Percentiles rank a stretch among this genome's conserved stretches.
These are phyloP conservation scores for Lentinula aciculospora DNA, from an alignment of 768 basidiomycete genomes.

Conservation along the genomic window DNA sequence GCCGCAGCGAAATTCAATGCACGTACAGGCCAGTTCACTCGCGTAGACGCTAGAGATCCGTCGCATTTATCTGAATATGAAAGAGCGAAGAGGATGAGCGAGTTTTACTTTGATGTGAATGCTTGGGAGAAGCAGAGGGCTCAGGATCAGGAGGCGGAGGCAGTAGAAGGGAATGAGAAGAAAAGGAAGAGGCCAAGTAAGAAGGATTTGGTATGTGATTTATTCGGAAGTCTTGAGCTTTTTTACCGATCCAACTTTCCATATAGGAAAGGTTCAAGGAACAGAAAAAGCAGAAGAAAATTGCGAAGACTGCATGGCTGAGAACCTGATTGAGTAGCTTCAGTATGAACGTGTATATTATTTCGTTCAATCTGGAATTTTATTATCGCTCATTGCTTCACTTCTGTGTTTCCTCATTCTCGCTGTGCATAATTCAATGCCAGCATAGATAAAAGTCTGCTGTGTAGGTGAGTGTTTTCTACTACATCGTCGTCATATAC, in stretches of 20 bases:
- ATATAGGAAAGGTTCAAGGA: conserved; percentile 77
- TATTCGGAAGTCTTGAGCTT: conserved; percentile 10
- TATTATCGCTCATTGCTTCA: neutral
- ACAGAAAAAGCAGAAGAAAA: conserved; percentile 76
- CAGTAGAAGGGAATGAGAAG: conserved; percentile 51
- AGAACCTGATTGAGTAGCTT: conserved; percentile 41
- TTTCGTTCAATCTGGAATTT: neutral
- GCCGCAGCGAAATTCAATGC: conserved; percentile 75
- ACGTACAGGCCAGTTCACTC: conserved; percentile 72
- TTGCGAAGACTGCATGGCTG: conserved; percentile 85
- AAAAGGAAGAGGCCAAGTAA: conserved; percentile 77
- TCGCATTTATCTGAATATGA: conserved; percentile 76
- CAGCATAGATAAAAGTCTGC: too few relatives aligned
- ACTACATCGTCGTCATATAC: too few relatives aligned
- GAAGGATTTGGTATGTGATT: conserved; percentile 63
- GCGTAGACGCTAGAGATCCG: conserved; percentile 63
- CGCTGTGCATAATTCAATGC: too few relatives aligned
- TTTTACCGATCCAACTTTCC: conserved; percentile 4
- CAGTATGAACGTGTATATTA: neutral
- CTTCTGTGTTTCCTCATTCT: too few relatives aligned
- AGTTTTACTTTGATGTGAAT: conserved; percentile 82
- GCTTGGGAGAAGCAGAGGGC: conserved; percentile 74
- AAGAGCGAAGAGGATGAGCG: conserved; percentile 79
- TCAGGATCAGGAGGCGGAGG: conserved; percentile 30
- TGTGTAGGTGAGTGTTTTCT: too few relatives aligned